Evolutionary conservation across 2,329 filamentous ascomycete species (phyloP).

Genomic region (Cercospora beticola): DNA sequence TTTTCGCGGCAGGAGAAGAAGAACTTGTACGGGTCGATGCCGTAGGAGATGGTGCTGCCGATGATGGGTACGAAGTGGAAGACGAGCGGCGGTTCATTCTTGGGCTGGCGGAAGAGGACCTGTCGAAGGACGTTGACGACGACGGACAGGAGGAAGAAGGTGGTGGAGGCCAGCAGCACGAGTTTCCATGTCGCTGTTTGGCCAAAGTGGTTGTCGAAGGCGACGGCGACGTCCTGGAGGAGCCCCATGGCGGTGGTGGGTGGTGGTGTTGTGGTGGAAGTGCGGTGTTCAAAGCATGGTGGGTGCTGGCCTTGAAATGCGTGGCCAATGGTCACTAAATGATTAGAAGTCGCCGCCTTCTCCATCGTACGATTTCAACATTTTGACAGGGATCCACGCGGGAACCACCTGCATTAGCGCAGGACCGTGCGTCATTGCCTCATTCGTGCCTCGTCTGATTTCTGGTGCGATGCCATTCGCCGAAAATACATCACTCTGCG

Average conservation of each 20-base stretch:
- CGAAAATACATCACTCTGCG: not conserved
- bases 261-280: not conserved
- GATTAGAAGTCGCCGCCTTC: not conserved
- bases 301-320: not conserved
- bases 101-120: constrained; percentile 65
- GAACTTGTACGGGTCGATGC: constrained; percentile 89
- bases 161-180: constrained; percentile 45
- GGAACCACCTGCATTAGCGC: constrained; percentile 13
- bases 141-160: constrained; percentile 58
- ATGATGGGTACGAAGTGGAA: constrained; percentile 70
- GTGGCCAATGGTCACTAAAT: not conserved
- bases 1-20: constrained; percentile 72
- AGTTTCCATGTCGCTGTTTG: constrained; percentile 44
- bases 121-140: constrained; percentile 78
- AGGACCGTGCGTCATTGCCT: not conserved
- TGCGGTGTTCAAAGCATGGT: not conserved
- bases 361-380: constrained; percentile 9
- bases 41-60: constrained; percentile 89
- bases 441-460: not conserved
- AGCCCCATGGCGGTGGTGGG: constrained; percentile 29
- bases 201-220: constrained; percentile 25
- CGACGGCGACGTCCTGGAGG: constrained; percentile 28
- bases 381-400: constrained; percentile 6
- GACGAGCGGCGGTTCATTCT: constrained; percentile 61
- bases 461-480: not conserved